phyloP scores from a whole-genome alignment of 2,329 filamentous ascomycete genomes.

The Aciculosporium take region DNA sequence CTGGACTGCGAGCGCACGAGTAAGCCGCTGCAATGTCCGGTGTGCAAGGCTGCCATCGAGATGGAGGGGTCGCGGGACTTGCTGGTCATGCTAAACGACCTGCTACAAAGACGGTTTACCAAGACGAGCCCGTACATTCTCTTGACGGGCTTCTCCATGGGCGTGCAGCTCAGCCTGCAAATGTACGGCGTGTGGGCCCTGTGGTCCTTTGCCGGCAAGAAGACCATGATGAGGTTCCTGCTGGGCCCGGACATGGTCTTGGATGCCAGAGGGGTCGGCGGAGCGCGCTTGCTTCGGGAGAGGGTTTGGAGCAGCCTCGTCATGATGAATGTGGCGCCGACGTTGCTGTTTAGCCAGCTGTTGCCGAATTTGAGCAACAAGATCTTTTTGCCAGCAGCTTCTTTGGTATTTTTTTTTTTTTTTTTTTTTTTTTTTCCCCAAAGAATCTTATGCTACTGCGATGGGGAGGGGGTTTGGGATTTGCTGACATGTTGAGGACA shows the following conservation, averaged over 20 bases:
- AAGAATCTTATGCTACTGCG: no score
- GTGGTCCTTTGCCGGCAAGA: slow-evolving; percentile 36
- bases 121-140: slow-evolving; percentile 48
- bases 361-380: slow-evolving; percentile 28
- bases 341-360: slow-evolving; percentile 28
- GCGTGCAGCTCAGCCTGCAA: slow-evolving; percentile 36
- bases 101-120: slow-evolving; percentile 40
- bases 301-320: slow-evolving; percentile 20
- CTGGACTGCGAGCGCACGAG: slow-evolving; percentile 63
- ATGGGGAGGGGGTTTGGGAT: no score
- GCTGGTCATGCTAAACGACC: slow-evolving; percentile 52
- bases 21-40: slow-evolving; percentile 65
- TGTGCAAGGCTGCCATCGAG: slow-evolving; percentile 72
- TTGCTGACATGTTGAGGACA: slow-evolving; percentile 11
- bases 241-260: slow-evolving; percentile 19
- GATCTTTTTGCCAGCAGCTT: slow-evolving; percentile 27
- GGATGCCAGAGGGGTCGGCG: slow-evolving; percentile 12
- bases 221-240: slow-evolving; percentile 28
- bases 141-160: slow-evolving; percentile 39
- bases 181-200: slow-evolving; percentile 39
- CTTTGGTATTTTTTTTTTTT: slow-evolving; percentile 21
- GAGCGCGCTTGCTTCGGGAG: slow-evolving; percentile 14
- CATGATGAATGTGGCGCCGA: slow-evolving; percentile 32
- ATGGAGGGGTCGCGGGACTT: slow-evolving; percentile 62
- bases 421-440: background rate